Evolutionary conservation across 2,329 filamentous ascomycete genomes (phyloP), one percentile per base, ranked within the genome.

Genomic region (Fusarium armeniacum): DNA sequence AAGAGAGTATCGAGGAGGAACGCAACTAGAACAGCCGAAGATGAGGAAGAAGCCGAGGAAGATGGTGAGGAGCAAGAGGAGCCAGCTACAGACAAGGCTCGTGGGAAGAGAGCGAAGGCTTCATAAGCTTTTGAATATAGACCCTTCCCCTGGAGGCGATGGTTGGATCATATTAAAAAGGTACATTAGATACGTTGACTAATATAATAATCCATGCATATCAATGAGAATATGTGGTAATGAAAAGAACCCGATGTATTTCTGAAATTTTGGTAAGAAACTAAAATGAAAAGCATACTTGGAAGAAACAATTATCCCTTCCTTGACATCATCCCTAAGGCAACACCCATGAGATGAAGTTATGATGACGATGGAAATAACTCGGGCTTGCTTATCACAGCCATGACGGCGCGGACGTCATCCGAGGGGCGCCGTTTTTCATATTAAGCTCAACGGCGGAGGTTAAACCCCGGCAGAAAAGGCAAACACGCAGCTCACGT

Each of bases 71-170:
- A 62, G 36, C 58, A 57, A 18, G 70, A 65, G 16, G 58, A 61
- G 20, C 47, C 30, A 28, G 36, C 50, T 18, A 26, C 46, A 20
- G 49, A 28, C 33, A 63, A 61, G 40, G 41, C 51, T 22, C 62
- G 65, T 33, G 65, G 58, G 8, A 75, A 75, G 52, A 63, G 73
- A 36, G 44, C 50, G 9, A 74, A 67, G 45, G 63, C 62, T n/a
- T 69, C 60, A 26, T 74, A 18, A 68, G n/a, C 22, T 43, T 28
- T 28, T 32, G 20, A 12, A 22, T n/a, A 41, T 3, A 15, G 13
- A 30, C 22, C n/a, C 16, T 40, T 18, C n/a, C 20, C 26, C 3
- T 2, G 3, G 24, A 16, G 9, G 6, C 1, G 4, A n/a, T 6
- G 4, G 8, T 26, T 26, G 33, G 35, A 41, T 20, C n/a, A 11